Evolutionary conservation across 1,139 yeast species (phyloP).

Genomic region (Candida pseudoviswanathii): DNA sequence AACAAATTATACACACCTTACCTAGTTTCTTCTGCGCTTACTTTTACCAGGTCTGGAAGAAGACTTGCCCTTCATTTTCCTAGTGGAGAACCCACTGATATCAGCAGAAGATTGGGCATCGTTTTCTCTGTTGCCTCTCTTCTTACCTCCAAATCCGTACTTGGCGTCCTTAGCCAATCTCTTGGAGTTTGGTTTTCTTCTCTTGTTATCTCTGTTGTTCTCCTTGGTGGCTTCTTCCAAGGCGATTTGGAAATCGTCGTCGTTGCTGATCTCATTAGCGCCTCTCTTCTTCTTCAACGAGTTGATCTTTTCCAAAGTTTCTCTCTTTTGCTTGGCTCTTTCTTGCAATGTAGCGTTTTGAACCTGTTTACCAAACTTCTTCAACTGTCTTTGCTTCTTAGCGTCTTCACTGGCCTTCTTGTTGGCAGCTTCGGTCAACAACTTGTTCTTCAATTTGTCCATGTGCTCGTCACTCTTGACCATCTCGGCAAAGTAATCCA

Average conservation of each 20-base stretch:
- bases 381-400: constrained; percentile 88
- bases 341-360: constrained; percentile 92
- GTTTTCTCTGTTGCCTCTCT: constrained; percentile 71
- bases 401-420: constrained; percentile 94
- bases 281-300: constrained; percentile 86
- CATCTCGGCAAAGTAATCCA: constrained; percentile 98
- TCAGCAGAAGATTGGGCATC: constrained; percentile 77
- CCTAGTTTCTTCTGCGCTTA: constrained; percentile 43
- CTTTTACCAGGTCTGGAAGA: constrained; percentile 75
- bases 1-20: not conserved
- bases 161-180: constrained; percentile 68
- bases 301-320: constrained; percentile 87
- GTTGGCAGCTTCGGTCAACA: constrained; percentile 83
- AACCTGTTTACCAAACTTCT: constrained; percentile 97
- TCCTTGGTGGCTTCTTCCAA: constrained; percentile 82
- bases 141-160: constrained; percentile 69
- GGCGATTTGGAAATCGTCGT: constrained; percentile 70
- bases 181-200: constrained; percentile 62
- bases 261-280: constrained; percentile 66
- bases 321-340: constrained; percentile 92
- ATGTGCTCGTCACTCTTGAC: constrained; percentile 96
- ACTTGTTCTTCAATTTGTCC: constrained; percentile 86
- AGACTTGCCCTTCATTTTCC: constrained; percentile 45
- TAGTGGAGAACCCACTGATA: constrained; percentile 60
- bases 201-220: constrained; percentile 39